These are phyloP conservation scores for Cercospora zeae-maydis DNA, from an alignment of 2,329 filamentous ascomycete species.

Conservation along the genomic window DNA sequence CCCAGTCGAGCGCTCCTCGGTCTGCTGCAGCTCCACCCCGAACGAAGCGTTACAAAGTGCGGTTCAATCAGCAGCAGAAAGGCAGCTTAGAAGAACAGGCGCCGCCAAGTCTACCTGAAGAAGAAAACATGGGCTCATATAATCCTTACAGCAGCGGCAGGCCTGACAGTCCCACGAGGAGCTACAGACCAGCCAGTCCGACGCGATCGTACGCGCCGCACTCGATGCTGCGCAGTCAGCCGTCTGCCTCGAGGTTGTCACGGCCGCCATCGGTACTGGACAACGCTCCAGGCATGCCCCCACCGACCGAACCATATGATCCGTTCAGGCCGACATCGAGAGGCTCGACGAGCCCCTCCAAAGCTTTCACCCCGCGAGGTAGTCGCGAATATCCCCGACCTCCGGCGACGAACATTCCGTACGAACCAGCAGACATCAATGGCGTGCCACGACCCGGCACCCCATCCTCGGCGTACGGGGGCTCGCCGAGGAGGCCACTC, in stretches of 20 bases:
- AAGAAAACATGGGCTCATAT: slow-evolving; percentile 31
- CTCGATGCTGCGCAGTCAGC: slow-evolving; percentile 32
- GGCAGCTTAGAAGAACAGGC: slow-evolving; percentile 25
- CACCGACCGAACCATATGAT: slow-evolving; percentile 61
- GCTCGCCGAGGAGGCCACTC: slow-evolving; percentile 79
- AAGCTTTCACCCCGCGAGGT: slow-evolving; percentile 37
- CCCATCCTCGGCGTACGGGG: slow-evolving; percentile 81
- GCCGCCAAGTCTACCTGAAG: slow-evolving; percentile 2
- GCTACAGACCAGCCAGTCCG: slow-evolving; percentile 4
- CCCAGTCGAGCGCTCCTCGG: slow-evolving; percentile 23
- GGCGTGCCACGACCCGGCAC: slow-evolving; percentile 88
- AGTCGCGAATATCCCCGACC: slow-evolving; percentile 66
- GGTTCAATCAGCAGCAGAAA: slow-evolving; percentile 32
- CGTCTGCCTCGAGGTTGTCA: slow-evolving; percentile 40
- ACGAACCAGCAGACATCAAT: slow-evolving; percentile 84
- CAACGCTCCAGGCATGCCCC: slow-evolving; percentile 49
- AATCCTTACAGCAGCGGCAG: slow-evolving; percentile 40
- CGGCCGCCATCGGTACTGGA: slow-evolving; percentile 52
- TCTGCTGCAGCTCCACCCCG: slow-evolving; percentile 24
- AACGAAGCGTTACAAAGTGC: slow-evolving; percentile 33
- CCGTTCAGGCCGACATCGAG: slow-evolving; percentile 56
- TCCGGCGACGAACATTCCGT: slow-evolving; percentile 66
- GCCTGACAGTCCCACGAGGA: slow-evolving; percentile 37
- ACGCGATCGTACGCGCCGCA: slow-evolving; percentile 49
- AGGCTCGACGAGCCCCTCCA: slow-evolving; percentile 52